Evolutionary conservation across 108 stramenopile genomes (phyloP).

Genomic region (Fragilaria crotonensis): DNA sequence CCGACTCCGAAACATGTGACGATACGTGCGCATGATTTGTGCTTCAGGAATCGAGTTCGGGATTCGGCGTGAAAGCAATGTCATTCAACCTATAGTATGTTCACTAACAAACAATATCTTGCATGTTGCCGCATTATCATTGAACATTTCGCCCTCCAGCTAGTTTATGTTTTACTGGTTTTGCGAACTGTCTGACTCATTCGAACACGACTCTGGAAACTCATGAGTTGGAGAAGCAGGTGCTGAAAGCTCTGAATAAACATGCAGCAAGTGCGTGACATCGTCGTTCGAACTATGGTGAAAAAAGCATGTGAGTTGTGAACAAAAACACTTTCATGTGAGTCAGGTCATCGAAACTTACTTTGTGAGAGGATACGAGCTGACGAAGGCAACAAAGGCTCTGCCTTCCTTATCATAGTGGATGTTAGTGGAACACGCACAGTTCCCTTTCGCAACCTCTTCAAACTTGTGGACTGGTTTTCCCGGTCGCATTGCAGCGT

Average conservation of each 20-base stretch:
- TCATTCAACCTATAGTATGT: too few relatives aligned
- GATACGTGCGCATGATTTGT: too few relatives aligned
- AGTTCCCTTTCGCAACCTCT: conserved; percentile 41
- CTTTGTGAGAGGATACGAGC: conserved; percentile 78
- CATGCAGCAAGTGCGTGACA: conserved; percentile 48
- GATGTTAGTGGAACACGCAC: conserved; percentile 49
- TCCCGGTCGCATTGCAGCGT: conserved; percentile 18
- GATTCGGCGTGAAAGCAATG: too few relatives aligned
- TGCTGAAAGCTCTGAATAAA: conserved; percentile 34
- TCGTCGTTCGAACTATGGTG: conserved; percentile 33
- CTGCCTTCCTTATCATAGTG: conserved; percentile 59
- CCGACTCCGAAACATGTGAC: too few relatives aligned
- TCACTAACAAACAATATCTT: too few relatives aligned
- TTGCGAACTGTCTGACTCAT: conserved; percentile 4
- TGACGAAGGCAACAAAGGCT: conserved; percentile 65
- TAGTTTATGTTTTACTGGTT: too few relatives aligned
- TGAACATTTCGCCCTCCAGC: too few relatives aligned
- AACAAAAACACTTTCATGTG: conserved; percentile 4
- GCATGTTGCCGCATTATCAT: too few relatives aligned
- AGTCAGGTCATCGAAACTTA: conserved; percentile 36
- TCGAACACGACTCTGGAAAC: conserved; percentile 5
- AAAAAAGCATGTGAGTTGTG: conserved; percentile 1
- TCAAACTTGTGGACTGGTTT: conserved; percentile 37
- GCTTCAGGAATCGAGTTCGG: too few relatives aligned
- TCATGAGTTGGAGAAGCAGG: conserved; percentile 5